Conservation (phyloP, 1,139 yeast species). For the Saccharomyces pastorianus region DNA sequence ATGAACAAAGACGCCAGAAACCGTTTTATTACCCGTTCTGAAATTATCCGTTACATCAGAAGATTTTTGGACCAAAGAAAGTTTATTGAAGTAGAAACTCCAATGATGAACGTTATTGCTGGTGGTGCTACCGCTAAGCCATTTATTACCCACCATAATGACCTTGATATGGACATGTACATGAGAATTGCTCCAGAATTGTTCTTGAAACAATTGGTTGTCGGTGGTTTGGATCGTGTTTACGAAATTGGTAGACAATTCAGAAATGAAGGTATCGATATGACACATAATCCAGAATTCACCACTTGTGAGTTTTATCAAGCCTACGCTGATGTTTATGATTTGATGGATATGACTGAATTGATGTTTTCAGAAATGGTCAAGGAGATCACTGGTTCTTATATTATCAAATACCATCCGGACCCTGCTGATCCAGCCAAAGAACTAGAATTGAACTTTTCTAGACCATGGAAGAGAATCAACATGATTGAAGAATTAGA, state of each 20-base stretch:
- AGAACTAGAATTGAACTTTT: conserved; percentile 72
- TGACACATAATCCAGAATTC: conserved; percentile 93
- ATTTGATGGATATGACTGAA: conserved; percentile 94
- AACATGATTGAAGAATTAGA: conserved; percentile 96
- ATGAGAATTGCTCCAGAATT: conserved; percentile 99
- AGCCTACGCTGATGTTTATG: conserved; percentile 62
- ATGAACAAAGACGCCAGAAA: conserved; percentile 66
- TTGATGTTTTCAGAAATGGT: conserved; percentile 94
- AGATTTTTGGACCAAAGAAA: conserved; percentile 76
- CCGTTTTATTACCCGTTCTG: conserved; percentile 78
- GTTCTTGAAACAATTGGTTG: conserved; percentile 91
- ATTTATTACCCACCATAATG: conserved; percentile 93
- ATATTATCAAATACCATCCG: conserved; percentile 81
- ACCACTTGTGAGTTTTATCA: conserved; percentile 91
- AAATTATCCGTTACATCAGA: conserved; percentile 84
- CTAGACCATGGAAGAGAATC: conserved; percentile 97
- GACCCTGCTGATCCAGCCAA: conserved; percentile 69
- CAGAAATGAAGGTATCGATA: conserved; percentile 96
- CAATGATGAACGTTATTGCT: conserved; percentile 97
- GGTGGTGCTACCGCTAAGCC: conserved; percentile 99
- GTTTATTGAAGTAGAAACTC: conserved; percentile 94
- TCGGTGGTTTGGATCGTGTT: conserved; percentile 97
- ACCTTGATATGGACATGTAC: conserved; percentile 89
- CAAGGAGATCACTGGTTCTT: conserved; percentile 84
- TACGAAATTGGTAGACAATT: conserved; percentile 98